These are phyloP conservation scores for Ophiocordyceps camponoti-leonardi DNA, from an alignment of 2,329 filamentous ascomycete genomes.

Conservation along the genomic window DNA sequence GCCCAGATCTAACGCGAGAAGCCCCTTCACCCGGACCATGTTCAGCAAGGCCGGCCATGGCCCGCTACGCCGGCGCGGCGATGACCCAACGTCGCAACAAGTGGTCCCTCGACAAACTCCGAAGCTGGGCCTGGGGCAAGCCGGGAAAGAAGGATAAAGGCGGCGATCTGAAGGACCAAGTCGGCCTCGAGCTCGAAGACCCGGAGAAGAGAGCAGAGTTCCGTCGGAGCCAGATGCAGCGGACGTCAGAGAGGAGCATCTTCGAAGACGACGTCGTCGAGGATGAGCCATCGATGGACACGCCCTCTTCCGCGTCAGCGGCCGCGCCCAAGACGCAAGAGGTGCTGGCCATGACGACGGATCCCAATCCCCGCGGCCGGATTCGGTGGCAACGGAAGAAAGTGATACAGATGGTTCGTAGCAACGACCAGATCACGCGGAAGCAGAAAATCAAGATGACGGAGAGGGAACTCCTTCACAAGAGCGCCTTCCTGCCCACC, in stretches of 20 bases:
- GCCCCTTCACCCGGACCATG: neutral
- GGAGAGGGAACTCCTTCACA: constrained; percentile 36
- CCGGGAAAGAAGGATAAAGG: neutral
- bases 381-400: constrained; percentile 69
- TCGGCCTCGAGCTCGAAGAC: constrained; percentile 20
- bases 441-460: constrained; percentile 49
- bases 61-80: neutral
- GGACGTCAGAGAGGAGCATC: constrained; percentile 36
- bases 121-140: neutral
- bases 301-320: neutral
- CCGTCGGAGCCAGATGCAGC: constrained; percentile 20
- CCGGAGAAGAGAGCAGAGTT: constrained; percentile 24
- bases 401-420: constrained; percentile 58
- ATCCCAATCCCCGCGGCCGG: constrained; percentile 59
- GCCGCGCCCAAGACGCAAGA: constrained; percentile 17
- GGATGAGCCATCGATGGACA: constrained; percentile 13
- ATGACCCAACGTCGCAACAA: constrained; percentile 18
- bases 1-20: neutral
- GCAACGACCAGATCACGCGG: constrained; percentile 34
- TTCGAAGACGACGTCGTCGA: constrained; percentile 38
- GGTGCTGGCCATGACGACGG: constrained; percentile 45
- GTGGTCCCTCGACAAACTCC: constrained; percentile 18
- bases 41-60: neutral
- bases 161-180: constrained; percentile 9
- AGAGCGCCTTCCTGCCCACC: constrained; percentile 62